Evolutionary conservation across 2,329 filamentous ascomycete species (phyloP), one percentile per base, ranked within the genome.

Genomic region (Penicillium thymicola): DNA sequence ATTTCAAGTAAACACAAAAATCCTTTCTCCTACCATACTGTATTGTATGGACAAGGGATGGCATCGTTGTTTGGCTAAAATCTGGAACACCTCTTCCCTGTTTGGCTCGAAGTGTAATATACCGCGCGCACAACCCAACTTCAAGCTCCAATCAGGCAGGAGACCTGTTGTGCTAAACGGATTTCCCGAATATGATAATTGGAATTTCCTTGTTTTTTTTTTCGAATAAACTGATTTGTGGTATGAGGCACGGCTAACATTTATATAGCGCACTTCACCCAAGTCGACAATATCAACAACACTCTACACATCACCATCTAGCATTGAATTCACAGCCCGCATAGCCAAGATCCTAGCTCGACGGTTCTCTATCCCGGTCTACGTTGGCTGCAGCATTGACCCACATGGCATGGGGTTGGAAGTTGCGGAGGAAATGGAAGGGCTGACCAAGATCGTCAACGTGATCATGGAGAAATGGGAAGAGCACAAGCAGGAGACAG

Each of bases 351-450:
- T 96, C 2, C 75, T 97, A 14, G 89, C 89, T n/a, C 84, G 85
- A 52, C 88, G 85, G 65, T 83, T 87, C 28, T 79, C 81, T 32
- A 83, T 86, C 60, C 92, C 92, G 0, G 87, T 90, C n/a, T 97
- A 97, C 72, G 90, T 97, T 18, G 90, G 90, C 23, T 95, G 90
- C 70, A 96, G 92, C 34, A 85, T 95, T 67, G 90, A 87, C 63
- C 85, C 97, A 61, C 83, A 84, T 14, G 85, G 81, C 2, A 83
- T 92, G 67, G 91, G 91, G 10, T 89, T 91, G 21, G 89, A 86
- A 0, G 85, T 93, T 7, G 92, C 97, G 70, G 94, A 97, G 78
- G 93, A 97, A 77, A 92, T 97, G 86, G 91, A 93, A 69, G 90
- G 89, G 0, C 87, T 97, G 66, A 85, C 84, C 67, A 83, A 82